A percentile compares a stretch with the other conserved stretches of the same genome.
These are phyloP conservation scores for Penicillium sp. DNA, from an alignment of 2,329 filamentous ascomycete genomes.

Conservation along the genomic window DNA sequence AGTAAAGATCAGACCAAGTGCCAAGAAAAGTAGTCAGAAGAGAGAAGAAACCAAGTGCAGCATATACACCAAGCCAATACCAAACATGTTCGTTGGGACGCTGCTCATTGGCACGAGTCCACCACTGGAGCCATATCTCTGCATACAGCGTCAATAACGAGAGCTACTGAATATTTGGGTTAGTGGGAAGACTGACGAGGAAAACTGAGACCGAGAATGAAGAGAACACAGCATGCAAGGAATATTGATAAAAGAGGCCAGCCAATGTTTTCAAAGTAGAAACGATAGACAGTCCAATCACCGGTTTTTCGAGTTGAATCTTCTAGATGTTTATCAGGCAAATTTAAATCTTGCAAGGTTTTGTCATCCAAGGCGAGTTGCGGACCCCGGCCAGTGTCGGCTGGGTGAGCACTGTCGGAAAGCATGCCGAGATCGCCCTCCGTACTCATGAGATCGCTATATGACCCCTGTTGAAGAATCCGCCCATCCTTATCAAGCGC, in stretches of 20 bases:
- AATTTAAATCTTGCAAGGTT: constrained; percentile 24
- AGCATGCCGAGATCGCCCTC: constrained; percentile 20
- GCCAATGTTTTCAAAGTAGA: constrained; percentile 31
- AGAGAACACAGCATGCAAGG: constrained; percentile 18
- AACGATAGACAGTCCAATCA: constrained; percentile 36
- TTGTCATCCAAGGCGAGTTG: constrained; percentile 19
- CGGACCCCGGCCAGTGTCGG: constrained; percentile 4
- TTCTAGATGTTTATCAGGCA: constrained; percentile 15
- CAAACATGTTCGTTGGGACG: constrained; percentile 21
- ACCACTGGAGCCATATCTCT: constrained; percentile 31
- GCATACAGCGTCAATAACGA: neutral
- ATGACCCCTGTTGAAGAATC: constrained; percentile 32
- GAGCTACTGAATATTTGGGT: neutral
- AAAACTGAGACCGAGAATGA: constrained; percentile 28
- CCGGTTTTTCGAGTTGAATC: constrained; percentile 29
- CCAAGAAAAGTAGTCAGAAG: constrained; percentile 14
- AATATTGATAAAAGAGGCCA: constrained; percentile 18
- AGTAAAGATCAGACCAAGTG: constrained; percentile 9
- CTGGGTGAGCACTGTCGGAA: neutral
- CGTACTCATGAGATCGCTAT: constrained; percentile 21
- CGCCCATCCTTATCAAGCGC: constrained; percentile 19
- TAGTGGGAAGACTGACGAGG: constrained; percentile 18
- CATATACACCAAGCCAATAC: constrained; percentile 28
- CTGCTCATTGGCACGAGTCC: constrained; percentile 24
- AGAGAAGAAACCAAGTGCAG: constrained; percentile 20